Evolutionary conservation across 1,284 basidiomycete species (phyloP).

Genomic region (Pyrrhoderma noxium): DNA sequence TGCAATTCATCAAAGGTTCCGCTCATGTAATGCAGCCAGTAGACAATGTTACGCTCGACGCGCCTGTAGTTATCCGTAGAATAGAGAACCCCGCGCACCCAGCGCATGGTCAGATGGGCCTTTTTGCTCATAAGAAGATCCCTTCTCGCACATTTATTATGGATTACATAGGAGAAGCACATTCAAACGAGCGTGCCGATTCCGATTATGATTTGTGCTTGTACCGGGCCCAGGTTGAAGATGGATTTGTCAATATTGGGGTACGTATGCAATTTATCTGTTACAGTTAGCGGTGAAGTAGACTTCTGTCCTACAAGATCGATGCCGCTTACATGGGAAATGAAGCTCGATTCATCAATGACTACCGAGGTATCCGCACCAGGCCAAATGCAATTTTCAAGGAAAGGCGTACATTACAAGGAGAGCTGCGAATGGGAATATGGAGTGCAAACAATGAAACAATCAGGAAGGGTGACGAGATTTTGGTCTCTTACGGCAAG

Average conservation of each 20-base stretch:
- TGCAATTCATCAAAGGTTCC: constrained; percentile 14
- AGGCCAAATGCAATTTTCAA: constrained; percentile 73
- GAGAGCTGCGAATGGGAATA: constrained; percentile 72
- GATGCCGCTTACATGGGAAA: constrained; percentile 77
- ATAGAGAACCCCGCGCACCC: constrained; percentile 53
- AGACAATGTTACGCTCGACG: neutral
- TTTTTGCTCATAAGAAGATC: constrained; percentile 74
- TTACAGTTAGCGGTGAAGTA: neutral
- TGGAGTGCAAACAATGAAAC: constrained; percentile 48
- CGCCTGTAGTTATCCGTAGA: constrained; percentile 36
- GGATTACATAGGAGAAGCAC: constrained; percentile 83
- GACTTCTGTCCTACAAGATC: constrained; percentile 29
- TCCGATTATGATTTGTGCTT: constrained; percentile 87
- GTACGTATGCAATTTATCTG: constrained; percentile 25
- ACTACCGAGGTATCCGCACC: constrained; percentile 66
- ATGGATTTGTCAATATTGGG: constrained; percentile 38
- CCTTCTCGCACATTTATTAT: constrained; percentile 59
- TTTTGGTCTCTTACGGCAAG: constrained; percentile 90
- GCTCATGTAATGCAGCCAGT: neutral
- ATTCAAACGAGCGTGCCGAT: constrained; percentile 58
- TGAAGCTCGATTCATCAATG: constrained; percentile 83
- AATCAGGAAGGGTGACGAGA: constrained; percentile 78
- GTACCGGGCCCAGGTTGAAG: constrained; percentile 45
- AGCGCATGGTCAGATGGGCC: constrained; percentile 73
- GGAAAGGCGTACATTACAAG: constrained; percentile 45